Conservation (phyloP, 352 stramenopile genomes). For the Phytophthora multivora region DNA sequence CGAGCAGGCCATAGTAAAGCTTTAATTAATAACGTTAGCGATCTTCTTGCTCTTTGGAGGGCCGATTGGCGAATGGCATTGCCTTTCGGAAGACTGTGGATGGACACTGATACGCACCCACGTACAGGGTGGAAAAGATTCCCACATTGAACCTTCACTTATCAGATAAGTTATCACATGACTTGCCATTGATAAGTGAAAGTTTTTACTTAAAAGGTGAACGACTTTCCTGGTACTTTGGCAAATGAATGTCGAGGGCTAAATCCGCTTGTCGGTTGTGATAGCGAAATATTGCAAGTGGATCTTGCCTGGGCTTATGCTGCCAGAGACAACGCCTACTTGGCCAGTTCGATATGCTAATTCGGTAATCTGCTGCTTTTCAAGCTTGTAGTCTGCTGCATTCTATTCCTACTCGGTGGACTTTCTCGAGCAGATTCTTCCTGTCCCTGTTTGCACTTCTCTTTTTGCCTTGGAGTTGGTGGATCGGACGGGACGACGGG, state of each 20-base stretch:
- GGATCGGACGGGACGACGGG: no score
- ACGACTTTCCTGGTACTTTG: not conserved
- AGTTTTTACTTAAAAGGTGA: not conserved
- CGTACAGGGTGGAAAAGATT: no score
- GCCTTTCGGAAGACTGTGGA: not conserved
- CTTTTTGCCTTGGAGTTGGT: constrained; percentile 10
- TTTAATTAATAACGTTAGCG: not conserved
- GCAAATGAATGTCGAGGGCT: constrained; percentile 3
- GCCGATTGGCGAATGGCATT: constrained; percentile 17
- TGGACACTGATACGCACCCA: constrained; percentile 20
- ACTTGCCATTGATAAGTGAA: not conserved
- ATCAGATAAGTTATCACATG: no score
- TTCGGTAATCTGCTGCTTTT: constrained; percentile 12
- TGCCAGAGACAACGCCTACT: not conserved
- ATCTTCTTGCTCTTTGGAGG: not conserved
- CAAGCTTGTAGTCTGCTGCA: no score
- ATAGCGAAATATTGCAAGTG: constrained; percentile 15
- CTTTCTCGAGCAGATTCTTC: no score
- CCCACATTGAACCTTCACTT: no score
- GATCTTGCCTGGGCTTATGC: constrained; percentile 18
- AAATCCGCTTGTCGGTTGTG: constrained; percentile 7
- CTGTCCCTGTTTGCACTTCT: constrained; percentile 11
- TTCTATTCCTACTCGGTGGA: no score
- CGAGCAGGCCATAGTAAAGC: constrained; percentile 49
- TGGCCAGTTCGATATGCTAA: constrained; percentile 24